Evolutionary conservation across 352 stramenopile species (phyloP), one percentile per base, ranked within the genome.

Genomic region (Phytophthora chlamydospora): DNA sequence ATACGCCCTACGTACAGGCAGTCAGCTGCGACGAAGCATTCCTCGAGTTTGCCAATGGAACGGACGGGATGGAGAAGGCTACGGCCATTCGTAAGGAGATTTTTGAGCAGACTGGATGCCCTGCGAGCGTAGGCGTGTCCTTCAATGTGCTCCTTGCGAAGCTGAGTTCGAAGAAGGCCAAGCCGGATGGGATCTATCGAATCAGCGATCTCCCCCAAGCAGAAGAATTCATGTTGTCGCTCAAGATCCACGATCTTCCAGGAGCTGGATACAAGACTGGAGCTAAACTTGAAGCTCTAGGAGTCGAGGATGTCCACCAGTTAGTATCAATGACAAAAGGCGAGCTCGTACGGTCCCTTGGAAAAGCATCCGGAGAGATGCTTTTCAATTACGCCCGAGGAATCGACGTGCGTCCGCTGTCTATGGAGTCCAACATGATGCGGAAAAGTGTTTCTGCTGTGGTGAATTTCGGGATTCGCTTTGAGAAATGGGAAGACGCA

Each of bases 21-120:
- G 89, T 98, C 16, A 98, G 93, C 33, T 98, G 96, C 61, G 96
- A 99, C 67, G 96, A 99, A 84, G 88, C 91, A 0, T 98, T 97
- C 55, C 66, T 99, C 21, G 93, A 98, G 71, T 89, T 92, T 70
- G 76, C 61, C 4, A 65, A 66, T 27, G 73, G 73, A 47, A 83
- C 78, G 1, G 67, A 92, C 52, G 84, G 82, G n/a, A 45, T 88
- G 16, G 58, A 68, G 34, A 96, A 94, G 62, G 81, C 91, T 14
- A 70, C 79, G 11, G 39, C 68, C 3, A 88, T 96, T 48, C 84
- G 89, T 11, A 24, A 80, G 14, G 60, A 82, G n/a, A 91, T 96
- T 36, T 76, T 73, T 1, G 60, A 88, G 6, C 77, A 85, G 31
- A 98, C 93, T 8, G 58, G 86, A 10, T 99, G 96, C 64, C 86